A percentile compares a stretch with the other conserved stretches of the same genome.
Conservation (phyloP, 768 basidiomycete species). For the Suillus bovinus region DNA sequence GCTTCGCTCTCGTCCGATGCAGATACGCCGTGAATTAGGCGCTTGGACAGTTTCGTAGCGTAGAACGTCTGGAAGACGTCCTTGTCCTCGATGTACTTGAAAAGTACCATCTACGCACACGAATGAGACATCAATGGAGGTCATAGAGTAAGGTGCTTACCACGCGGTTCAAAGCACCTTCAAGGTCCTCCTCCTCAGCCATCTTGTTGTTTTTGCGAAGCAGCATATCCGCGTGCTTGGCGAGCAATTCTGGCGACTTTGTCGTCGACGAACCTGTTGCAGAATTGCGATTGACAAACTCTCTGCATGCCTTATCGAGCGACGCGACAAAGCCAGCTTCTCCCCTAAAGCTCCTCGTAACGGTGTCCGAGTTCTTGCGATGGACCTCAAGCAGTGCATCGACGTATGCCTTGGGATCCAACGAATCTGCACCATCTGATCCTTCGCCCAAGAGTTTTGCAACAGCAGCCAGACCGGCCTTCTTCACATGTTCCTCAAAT, state of each 20-base stretch:
- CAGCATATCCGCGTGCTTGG: conserved; percentile 88
- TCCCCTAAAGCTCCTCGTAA: conserved; percentile 84
- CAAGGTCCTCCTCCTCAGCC: conserved; percentile 87
- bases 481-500: conserved; percentile 96
- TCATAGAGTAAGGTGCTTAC: conserved; percentile 45
- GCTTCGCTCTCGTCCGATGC: conserved; percentile 96
- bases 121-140: conserved; percentile 11
- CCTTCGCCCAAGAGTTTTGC: conserved; percentile 65
- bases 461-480: conserved; percentile 80
- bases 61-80: conserved; percentile 99
- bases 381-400: conserved; percentile 91
- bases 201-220: conserved; percentile 95
- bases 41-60: conserved; percentile 89
- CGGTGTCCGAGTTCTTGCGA: conserved; percentile 87
- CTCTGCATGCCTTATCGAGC: conserved; percentile 92
- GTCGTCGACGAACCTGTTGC: conserved; percentile 82
- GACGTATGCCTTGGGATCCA: conserved; percentile 94
- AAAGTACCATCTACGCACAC: conserved; percentile 79
- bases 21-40: conserved; percentile 87
- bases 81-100: conserved; percentile 99
- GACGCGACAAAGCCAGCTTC: conserved; percentile 93
- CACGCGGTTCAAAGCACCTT: conserved; percentile 86
- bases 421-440: conserved; percentile 50
- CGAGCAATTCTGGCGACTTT: conserved; percentile 89
- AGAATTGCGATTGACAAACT: conserved; percentile 92